Conservation (phyloP, 225 moss, liverwort and hornwort species). For the Antitrichia curtipendula region DNA sequence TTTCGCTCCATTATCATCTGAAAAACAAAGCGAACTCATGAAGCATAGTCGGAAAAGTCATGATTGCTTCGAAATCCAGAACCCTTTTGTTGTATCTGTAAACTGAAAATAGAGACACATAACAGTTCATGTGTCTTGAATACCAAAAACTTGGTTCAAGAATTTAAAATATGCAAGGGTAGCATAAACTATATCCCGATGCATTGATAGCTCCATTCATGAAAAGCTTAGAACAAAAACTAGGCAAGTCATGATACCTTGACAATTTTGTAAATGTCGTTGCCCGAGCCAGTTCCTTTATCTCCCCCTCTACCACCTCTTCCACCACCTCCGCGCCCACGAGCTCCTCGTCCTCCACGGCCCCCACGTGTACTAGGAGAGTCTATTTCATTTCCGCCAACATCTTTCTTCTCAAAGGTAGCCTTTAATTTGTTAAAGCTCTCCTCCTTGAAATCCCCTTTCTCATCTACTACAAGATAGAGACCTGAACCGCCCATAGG, state of each 20-base stretch:
- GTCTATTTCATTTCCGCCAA: slow-evolving; percentile 50
- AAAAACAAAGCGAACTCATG: neutral
- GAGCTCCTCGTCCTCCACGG: slow-evolving; percentile 44
- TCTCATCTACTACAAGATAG: slow-evolving; percentile 91
- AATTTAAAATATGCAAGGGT: neutral
- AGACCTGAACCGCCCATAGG: slow-evolving; percentile 92
- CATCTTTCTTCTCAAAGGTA: slow-evolving; percentile 58
- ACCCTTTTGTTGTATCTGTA: neutral
- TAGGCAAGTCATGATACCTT: slow-evolving; percentile 20
- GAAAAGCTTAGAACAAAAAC: neutral
- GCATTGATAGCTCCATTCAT: neutral
- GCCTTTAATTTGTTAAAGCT: slow-evolving; percentile 56
- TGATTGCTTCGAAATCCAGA: neutral
- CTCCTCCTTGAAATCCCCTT: slow-evolving; percentile 71
- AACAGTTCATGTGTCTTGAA: neutral
- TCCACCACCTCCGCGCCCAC: slow-evolving; percentile 47
- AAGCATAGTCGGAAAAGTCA: neutral
- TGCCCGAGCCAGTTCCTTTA: slow-evolving; percentile 25
- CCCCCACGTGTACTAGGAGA: slow-evolving; percentile 52
- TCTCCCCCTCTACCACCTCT: slow-evolving; percentile 51
- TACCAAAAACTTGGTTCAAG: neutral
- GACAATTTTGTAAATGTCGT: slow-evolving; percentile 80
- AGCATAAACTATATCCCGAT: neutral
- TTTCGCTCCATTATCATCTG: slow-evolving; percentile 97
- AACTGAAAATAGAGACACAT: neutral